Percentiles rank a stretch among this genome's conserved stretches.
Conservation (phyloP, 1,139 yeast species). For the Pichia sorboxylosa region DNA sequence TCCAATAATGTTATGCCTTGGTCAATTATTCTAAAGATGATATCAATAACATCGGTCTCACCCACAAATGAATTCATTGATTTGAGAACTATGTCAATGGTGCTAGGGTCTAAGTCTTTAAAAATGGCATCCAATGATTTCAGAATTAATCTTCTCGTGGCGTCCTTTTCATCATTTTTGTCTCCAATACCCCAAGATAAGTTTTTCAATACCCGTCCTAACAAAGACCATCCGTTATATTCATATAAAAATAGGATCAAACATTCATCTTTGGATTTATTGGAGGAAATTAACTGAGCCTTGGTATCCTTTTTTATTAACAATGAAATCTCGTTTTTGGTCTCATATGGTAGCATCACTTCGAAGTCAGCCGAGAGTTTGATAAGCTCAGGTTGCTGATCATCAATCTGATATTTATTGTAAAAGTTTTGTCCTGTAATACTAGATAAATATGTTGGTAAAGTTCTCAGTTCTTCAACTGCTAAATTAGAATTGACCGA, state of each 20-base stretch:
- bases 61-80: slow-evolving; percentile 47
- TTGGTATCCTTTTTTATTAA: slow-evolving; percentile 43
- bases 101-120: slow-evolving; percentile 32
- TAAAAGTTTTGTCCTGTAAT: slow-evolving; percentile 30
- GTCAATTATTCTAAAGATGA: slow-evolving; percentile 55
- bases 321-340: slow-evolving; percentile 30
- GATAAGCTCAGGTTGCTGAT: slow-evolving; percentile 41
- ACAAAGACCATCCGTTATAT: slow-evolving; percentile 77
- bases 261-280: slow-evolving; percentile 14
- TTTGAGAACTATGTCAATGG: slow-evolving; percentile 37
- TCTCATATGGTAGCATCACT: slow-evolving; percentile 40
- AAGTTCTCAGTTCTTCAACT: slow-evolving; percentile 43
- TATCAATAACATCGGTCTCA: slow-evolving; percentile 46
- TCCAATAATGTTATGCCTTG: slow-evolving; percentile 52
- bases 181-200: slow-evolving; percentile 31
- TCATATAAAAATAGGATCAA: slow-evolving; percentile 59
- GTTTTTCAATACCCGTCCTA: slow-evolving; percentile 70
- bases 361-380: slow-evolving; percentile 31
- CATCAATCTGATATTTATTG: slow-evolving; percentile 35
- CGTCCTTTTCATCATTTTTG: slow-evolving; percentile 18
- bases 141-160: slow-evolving; percentile 38
- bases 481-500: slow-evolving; percentile 60
- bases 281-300: slow-evolving; percentile 52
- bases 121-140: slow-evolving; percentile 15
- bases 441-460: slow-evolving; percentile 48